phyloP scores from a whole-genome alignment of 2,329 filamentous ascomycete genomes.

The Didymella arachidicola region DNA sequence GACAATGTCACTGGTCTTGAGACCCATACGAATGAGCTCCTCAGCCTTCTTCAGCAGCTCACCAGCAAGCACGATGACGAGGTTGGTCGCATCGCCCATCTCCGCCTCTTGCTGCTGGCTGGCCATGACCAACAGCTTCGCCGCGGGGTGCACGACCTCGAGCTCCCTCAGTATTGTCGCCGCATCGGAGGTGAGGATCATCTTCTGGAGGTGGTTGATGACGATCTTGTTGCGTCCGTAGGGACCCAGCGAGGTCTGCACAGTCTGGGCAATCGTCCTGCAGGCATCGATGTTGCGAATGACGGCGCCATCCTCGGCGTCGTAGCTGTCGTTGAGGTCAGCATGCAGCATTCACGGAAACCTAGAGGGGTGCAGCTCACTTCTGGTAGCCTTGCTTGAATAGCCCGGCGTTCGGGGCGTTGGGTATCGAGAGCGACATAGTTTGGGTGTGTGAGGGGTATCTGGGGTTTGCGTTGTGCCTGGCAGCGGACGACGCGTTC shows the following conservation, averaged over 20 bases:
- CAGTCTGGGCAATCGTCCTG: slow-evolving; percentile 91
- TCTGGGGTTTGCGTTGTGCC: slow-evolving; percentile 42
- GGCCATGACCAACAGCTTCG: slow-evolving; percentile 97
- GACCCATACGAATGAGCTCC: slow-evolving; percentile 92
- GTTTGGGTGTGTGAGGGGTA: slow-evolving; percentile 45
- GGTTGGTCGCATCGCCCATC: slow-evolving; percentile 98
- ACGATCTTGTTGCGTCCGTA: slow-evolving; percentile 99
- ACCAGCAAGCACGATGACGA: slow-evolving; percentile 94
- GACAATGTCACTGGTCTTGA: slow-evolving; percentile 98
- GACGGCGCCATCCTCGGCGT: slow-evolving; percentile 98
- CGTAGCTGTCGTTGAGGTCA: slow-evolving; percentile 73
- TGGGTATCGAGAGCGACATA: slow-evolving; percentile 97
- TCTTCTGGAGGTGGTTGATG: slow-evolving; percentile 99
- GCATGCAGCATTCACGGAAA: slow-evolving; percentile 16
- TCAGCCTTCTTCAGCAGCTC: slow-evolving; percentile 97
- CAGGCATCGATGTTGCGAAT: slow-evolving; percentile 99
- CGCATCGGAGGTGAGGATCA: slow-evolving; percentile 98
- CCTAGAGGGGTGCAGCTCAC: slow-evolving; percentile 60
- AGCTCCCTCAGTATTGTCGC: slow-evolving; percentile 97
- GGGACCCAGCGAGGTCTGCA: slow-evolving; percentile 94
- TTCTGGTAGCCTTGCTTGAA: slow-evolving; percentile 98
- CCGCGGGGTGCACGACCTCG: slow-evolving; percentile 97
- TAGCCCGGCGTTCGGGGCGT: slow-evolving; percentile 87
- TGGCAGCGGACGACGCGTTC: slow-evolving; percentile 42
- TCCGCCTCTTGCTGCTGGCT: slow-evolving; percentile 98